Conservation (phyloP, 75 land plant genomes). For the Pseudotsuga menziesii region DNA sequence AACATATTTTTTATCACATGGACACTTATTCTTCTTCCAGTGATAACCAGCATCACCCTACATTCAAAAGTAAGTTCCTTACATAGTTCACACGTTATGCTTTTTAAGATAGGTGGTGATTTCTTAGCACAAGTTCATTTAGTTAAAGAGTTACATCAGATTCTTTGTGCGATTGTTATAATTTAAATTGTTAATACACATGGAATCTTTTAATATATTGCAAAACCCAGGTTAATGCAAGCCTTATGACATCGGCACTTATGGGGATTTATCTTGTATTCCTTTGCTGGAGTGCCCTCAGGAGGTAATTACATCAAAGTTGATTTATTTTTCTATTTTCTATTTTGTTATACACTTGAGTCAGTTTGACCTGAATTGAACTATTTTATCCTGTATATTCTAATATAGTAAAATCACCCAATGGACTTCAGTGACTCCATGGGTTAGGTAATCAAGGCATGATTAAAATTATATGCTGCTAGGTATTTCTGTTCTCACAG, state of each 20-base stretch:
- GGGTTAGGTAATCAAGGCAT: too few species aligned
- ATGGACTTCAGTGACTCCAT: too few species aligned
- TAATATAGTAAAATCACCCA: too few species aligned
- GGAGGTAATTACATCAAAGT: constrained; percentile 46
- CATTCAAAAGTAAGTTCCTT: constrained; percentile 72
- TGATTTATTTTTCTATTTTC: not conserved
- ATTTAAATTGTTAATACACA: not conserved
- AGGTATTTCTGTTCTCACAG: not conserved
- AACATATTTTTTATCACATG: constrained; percentile 90
- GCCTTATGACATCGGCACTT: constrained; percentile 73
- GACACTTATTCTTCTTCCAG: constrained; percentile 67
- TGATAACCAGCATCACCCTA: constrained; percentile 71
- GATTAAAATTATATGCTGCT: too few species aligned
- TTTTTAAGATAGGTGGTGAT: not conserved
- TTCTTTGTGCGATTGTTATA: not conserved
- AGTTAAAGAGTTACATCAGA: not conserved
- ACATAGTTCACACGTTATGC: constrained; percentile 1
- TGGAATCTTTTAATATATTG: not conserved
- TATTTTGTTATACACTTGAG: not conserved
- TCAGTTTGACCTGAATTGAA: not conserved
- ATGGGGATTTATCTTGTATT: constrained; percentile 88
- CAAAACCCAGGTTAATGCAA: constrained; percentile 73
- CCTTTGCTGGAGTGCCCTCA: constrained; percentile 92
- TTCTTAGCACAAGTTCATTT: not conserved
- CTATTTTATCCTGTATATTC: not conserved